Conservation (phyloP, 1,139 yeast genomes). For the Kodamaea fungicola region DNA sequence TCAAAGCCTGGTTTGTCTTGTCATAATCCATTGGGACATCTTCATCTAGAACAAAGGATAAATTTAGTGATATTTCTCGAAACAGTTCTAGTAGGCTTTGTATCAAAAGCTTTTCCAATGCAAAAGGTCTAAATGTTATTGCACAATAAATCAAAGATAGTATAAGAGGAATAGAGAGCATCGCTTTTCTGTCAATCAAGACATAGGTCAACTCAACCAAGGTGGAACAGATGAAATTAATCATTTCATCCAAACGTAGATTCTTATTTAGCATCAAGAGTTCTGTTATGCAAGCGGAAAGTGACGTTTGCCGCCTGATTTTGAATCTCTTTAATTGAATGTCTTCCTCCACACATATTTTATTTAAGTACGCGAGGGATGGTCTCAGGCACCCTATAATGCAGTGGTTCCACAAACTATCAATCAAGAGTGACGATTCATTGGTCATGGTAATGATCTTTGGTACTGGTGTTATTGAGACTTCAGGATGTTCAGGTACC, state of each 20-base stretch:
- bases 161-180: conserved; percentile 51
- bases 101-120: conserved; percentile 37
- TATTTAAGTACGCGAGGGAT: conserved; percentile 48
- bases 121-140: conserved; percentile 55
- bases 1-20: conserved; percentile 36
- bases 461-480: conserved; percentile 5
- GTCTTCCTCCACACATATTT: conserved; percentile 38
- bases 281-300: conserved; percentile 30
- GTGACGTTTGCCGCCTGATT: conserved; percentile 27
- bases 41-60: conserved; percentile 23
- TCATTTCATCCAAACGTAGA: conserved; percentile 41
- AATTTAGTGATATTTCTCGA: conserved; percentile 17
- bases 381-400: conserved; percentile 51
- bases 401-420: conserved; percentile 35
- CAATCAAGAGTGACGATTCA: conserved; percentile 35
- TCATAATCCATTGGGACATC: conserved; percentile 26
- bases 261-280: conserved; percentile 41
- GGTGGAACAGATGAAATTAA: conserved; percentile 37
- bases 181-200: conserved; percentile 20
- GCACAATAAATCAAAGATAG: conserved; percentile 51
- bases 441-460: conserved; percentile 26
- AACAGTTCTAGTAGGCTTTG: conserved; percentile 16
- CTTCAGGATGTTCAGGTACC: background rate
- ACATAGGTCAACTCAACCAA: conserved; percentile 32
- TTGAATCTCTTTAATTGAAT: conserved; percentile 27